A percentile compares a stretch with the other conserved stretches of the same genome.
These are phyloP conservation scores for Mycena haematopus DNA, from an alignment of 768 basidiomycete species.

Conservation along the genomic window DNA sequence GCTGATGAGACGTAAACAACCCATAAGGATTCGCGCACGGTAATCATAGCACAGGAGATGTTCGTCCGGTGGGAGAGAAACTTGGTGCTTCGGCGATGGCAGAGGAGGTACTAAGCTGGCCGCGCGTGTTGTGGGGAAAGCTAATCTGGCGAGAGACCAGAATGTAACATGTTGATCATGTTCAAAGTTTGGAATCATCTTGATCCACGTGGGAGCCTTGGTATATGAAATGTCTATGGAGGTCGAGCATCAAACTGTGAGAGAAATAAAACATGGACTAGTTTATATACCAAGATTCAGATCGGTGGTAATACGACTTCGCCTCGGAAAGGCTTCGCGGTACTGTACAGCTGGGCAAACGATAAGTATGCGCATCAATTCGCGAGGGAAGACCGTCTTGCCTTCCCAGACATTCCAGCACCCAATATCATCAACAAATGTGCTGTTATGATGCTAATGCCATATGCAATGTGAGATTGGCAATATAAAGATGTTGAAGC, in stretches of 20 bases:
- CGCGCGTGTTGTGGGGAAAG: conserved; percentile 50
- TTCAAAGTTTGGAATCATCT: conserved; percentile 50
- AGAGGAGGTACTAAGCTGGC: conserved; percentile 46
- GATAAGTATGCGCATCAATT: not conserved
- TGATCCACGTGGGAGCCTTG: conserved; percentile 54
- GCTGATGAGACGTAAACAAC: not conserved
- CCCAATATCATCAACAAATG: conserved; percentile 53
- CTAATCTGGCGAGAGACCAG: conserved; percentile 53
- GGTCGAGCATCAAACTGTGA: conserved; percentile 28
- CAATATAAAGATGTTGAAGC: not conserved
- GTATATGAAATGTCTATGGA: conserved; percentile 63
- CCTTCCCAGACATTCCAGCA: conserved; percentile 61
- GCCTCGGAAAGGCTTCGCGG: conserved; percentile 45
- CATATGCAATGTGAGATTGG: not conserved
- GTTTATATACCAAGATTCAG: conserved; percentile 48
- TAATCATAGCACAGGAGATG: conserved; percentile 61
- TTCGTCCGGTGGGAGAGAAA: conserved; percentile 56
- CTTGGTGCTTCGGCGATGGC: conserved; percentile 47
- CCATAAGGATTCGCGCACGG: conserved; percentile 5
- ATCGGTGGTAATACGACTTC: conserved; percentile 42
- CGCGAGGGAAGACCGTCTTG: not conserved
- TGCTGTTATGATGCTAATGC: conserved; percentile 41
- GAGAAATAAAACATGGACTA: conserved; percentile 23
- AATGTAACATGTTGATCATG: conserved; percentile 54
- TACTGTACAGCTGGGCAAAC: conserved; percentile 43